A percentile compares a stretch with the other conserved stretches of the same genome.
These are phyloP conservation scores for Saccharomyces hybrid DNA, from an alignment of 1,139 yeast genomes.

Conservation along the genomic window DNA sequence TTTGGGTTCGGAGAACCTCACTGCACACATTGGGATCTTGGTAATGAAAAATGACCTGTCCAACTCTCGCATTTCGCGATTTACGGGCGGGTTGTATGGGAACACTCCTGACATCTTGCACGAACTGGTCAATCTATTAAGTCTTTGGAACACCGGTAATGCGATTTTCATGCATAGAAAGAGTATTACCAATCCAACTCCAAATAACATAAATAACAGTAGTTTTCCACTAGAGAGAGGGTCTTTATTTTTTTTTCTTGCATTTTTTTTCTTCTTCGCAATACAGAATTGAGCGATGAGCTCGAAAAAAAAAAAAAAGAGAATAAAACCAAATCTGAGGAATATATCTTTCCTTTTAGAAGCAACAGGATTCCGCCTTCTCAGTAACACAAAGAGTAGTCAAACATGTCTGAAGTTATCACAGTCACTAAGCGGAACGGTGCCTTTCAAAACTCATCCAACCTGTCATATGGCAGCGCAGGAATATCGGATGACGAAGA, in stretches of 20 bases:
- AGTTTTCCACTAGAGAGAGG: no score
- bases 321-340: no score
- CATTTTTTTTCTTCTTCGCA: no score
- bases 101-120: neutral
- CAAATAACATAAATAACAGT: no score
- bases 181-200: no score
- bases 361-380: no score
- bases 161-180: neutral
- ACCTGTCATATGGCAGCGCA: constrained; percentile 10
- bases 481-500: constrained; percentile 16
- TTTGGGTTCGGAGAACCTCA: constrained; percentile 61
- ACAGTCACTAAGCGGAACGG: constrained; percentile 24
- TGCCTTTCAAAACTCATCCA: constrained; percentile 20
- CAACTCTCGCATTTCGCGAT: constrained; percentile 55
- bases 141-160: neutral
- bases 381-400: no score
- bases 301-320: no score
- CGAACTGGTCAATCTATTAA: neutral
- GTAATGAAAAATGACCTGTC: constrained; percentile 58
- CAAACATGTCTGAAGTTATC: constrained; percentile 27
- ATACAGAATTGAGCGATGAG: no score
- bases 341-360: no score
- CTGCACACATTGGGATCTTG: constrained; percentile 53
- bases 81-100: constrained; percentile 49
- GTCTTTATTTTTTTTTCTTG: no score